These are phyloP conservation scores for Prosopis cineraria DNA, from an alignment of 306 rosid species.

Conservation along the genomic window DNA sequence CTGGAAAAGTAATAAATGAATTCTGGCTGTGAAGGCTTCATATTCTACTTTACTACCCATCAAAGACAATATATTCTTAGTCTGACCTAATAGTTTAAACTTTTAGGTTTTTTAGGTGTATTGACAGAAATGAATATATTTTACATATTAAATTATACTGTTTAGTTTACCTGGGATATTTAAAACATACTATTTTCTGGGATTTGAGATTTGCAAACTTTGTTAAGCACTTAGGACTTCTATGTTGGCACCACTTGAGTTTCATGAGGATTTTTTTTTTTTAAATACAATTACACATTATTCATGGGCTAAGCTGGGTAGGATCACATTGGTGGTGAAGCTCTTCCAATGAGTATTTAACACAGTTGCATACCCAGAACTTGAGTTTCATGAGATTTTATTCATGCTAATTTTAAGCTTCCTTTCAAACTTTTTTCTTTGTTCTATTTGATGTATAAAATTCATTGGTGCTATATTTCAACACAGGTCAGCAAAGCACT, in stretches of 20 bases:
- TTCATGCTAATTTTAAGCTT: conserved; percentile 26
- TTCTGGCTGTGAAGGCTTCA: background rate
- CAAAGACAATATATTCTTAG: background rate
- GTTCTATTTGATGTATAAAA: conserved; percentile 1
- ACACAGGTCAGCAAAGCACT: conserved; percentile 94
- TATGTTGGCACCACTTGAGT: background rate
- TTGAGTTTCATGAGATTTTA: conserved; percentile 20
- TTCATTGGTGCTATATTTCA: conserved; percentile 34
- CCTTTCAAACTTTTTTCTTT: background rate
- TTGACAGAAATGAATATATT: conserved; percentile 6
- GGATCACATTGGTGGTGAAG: too few relatives aligned
- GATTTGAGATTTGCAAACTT: conserved; percentile 10
- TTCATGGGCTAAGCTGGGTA: too few relatives aligned
- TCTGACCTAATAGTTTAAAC: background rate
- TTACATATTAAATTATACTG: background rate
- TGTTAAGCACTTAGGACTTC: conserved; percentile 2
- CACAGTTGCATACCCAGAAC: too few relatives aligned
- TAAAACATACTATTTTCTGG: conserved; percentile 4
- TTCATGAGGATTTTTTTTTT: too few relatives aligned
- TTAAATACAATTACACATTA: too few relatives aligned
- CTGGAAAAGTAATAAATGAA: background rate
- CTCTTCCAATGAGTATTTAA: too few relatives aligned
- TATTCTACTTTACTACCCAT: background rate
- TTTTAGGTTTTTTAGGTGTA: background rate
- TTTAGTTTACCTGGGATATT: conserved; percentile 6